Evolutionary conservation across 164 flowering plant species (phyloP), one percentile per base, ranked within the genome.

Genomic region (Cinnamomum micranthum): DNA sequence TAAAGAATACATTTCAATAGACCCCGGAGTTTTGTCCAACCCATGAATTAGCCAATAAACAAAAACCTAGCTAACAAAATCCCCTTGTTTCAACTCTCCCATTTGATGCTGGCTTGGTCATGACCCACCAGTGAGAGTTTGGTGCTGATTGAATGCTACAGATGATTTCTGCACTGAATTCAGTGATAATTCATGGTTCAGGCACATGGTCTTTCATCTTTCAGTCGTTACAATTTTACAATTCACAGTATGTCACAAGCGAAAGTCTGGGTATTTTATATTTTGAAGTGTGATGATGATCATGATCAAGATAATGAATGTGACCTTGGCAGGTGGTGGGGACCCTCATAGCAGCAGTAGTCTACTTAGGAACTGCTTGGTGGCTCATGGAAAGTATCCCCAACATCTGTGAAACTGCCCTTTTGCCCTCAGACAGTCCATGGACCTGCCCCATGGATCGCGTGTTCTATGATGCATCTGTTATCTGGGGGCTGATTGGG

Each of bases 401-500:
- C 0, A 78, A 87, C 79, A 83, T 94, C 1, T 92, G 98, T 41
- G 83, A 88, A 17, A 73, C 85, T 2, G 68, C 84, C 3, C 31
- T 80, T 24, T 71, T 81, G 22, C 74, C 90, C 2, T 71, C 88
- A 3, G 74, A 80, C 76, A 91, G 90, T 76, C 84, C 83, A 14
- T 94, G 98, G 98, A 92, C 97, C 0, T 94, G 98, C 73, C 97
- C 97, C 0, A 23, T 73, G 2, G 94, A 92, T 77, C 85, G 75
- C 0, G 97, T 92, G 2, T 91, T 91, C 78, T 92, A 88, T 41
- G 97, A 92, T 59, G 95, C 98, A 0, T 92, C 98, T 0, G 95
- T 94, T 6, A 84, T 92, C 6, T 94, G 96, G 97, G 98, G 98
- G 2, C 69, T 94, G 68, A 85, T 94, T 23, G 98, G 97, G 1